Evolutionary conservation across 1,284 basidiomycete species (phyloP), one percentile per base, ranked within the genome.

Genomic region (Spongispora temasekensis): DNA sequence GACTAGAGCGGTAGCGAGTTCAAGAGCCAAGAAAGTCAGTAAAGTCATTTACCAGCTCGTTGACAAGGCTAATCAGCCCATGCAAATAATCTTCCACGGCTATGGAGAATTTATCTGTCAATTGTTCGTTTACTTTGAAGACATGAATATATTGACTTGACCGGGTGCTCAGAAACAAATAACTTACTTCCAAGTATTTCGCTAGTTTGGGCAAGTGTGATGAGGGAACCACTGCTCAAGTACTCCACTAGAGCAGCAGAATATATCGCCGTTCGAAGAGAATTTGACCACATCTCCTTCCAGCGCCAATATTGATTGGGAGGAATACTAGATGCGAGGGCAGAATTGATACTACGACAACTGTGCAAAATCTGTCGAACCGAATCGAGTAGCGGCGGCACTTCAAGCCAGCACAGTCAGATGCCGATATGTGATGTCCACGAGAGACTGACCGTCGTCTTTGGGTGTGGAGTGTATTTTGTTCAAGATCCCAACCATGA

Each of bases 51-150:
- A 91, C 93, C 72, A 95, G 75, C 76, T 95, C 93, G 65, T 94
- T 94, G 35, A 93, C 87, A 46, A 94, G 76, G 50, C 80, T 88
- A 61, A 95, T 93, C 32, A 95, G 75, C 1, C 88, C 89, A 66
- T 93, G 93, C n/a, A 95, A 79, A 72, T 95, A 95, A 68, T 95
- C 93, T 73, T 95, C 93, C 2, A 83, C 86, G 9, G 88, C 79
- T 31, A 95, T 69, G 2, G 80, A 72, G 58, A 94, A 82, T 46
- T 85, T 81, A 68, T 89, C 88, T 57, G 82, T 80, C 89, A 88
- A 93, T 64, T 87, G 87, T 12, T 81, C 80, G 67, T 86, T 79
- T 55, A 94, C 92, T 94, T 63, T 9, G 37, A 59, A 42, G 58
- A 28, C 53, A 48, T 67, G 28, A 60, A 42, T 53, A 35, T 27